Evolutionary conservation across 2,329 filamentous ascomycete genomes (phyloP), one percentile per base, ranked within the genome.

Genomic region (Penicillium brevicompactum): DNA sequence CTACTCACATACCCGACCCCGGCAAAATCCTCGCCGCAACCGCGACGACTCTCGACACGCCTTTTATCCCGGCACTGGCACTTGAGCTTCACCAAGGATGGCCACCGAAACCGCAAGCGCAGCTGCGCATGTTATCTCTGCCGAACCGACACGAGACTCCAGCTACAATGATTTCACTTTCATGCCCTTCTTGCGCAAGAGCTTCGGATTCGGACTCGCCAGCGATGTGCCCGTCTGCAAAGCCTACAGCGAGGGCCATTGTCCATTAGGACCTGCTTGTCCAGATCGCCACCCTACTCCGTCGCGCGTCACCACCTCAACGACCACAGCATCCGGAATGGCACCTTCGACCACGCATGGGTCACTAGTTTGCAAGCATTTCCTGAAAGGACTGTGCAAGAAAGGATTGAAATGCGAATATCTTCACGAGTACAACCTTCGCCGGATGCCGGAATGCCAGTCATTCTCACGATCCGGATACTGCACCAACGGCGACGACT

Each of bases 321-420:
- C 74, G 1, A 76, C 72, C n/a, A 74, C 73, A n/a, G 72, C 73
- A 40, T 75, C 72, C 4, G 72, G 72, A 13, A 64, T 75, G 51
- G 71, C 73, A 11, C 70, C 76, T 4, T 73, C 75, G 16, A 73
- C 74, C 16, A 75, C 71, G 4, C 73, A 76, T 53, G 73, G 74
- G 30, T 84, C 79, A 48, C 86, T 97, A 14, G 93, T 99, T 58
- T 99, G 94, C 86, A 99, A 99, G 80, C 94, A 97, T 82, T 97
- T 94, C 87, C 87, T 97, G 69, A 90, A 95, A 62, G 93, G 92
- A 0, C 85, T 99, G 18, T 99, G 94, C 82, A 99, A 99, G 73
- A 97, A 97, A 77, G 94, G 93, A 67, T 89, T 97, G 70, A 86
- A 87, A 64, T 99, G 94, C 86, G 94, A 99, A 79, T 99, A 97